Evolutionary conservation across 2,329 filamentous ascomycete genomes (phyloP).

Genomic region (Diaporthe caulivora): DNA sequence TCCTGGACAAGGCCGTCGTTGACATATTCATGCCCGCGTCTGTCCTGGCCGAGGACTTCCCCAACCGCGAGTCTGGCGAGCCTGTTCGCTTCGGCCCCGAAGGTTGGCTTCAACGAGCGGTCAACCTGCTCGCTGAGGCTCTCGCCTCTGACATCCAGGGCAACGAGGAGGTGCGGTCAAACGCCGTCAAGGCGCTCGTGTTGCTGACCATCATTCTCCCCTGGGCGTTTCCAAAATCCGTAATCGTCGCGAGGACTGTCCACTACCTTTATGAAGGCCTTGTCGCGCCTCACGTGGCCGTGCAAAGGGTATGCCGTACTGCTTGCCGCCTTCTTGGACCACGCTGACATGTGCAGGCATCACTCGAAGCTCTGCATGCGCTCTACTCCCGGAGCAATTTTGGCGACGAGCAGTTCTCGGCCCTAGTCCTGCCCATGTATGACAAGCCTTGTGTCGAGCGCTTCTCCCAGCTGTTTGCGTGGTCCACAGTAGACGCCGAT

Average conservation of each 20-base stretch:
- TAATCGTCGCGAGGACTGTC: conserved; percentile 78
- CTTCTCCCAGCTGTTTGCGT: conserved; percentile 80
- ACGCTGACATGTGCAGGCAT: conserved; percentile 65
- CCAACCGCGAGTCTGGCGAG: conserved; percentile 75
- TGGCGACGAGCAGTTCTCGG: conserved; percentile 81
- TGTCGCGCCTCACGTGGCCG: conserved; percentile 75
- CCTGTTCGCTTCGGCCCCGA: conserved; percentile 82
- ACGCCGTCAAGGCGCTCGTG: conserved; percentile 81
- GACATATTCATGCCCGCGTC: conserved; percentile 89
- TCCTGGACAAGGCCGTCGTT: conserved; percentile 89
- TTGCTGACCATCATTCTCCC: conserved; percentile 83
- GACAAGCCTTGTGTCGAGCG: conserved; percentile 77
- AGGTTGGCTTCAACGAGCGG: conserved; percentile 87
- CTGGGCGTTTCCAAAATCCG: conserved; percentile 89
- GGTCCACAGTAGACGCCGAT: conserved; percentile 82
- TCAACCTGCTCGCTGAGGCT: conserved; percentile 80
- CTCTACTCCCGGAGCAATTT: conserved; percentile 83
- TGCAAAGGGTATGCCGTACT: conserved; percentile 75
- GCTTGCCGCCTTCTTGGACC: conserved; percentile 9
- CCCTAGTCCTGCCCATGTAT: conserved; percentile 85
- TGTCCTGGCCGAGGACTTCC: conserved; percentile 81
- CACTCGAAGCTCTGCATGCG: conserved; percentile 85
- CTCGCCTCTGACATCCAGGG: conserved; percentile 73
- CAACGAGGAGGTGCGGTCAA: conserved; percentile 75
- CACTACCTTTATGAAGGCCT: conserved; percentile 78